Evolutionary conservation across 176 grass and related monocot genomes (phyloP), one percentile per base, ranked within the genome.

Genomic region (Eragrostis nindensis): DNA sequence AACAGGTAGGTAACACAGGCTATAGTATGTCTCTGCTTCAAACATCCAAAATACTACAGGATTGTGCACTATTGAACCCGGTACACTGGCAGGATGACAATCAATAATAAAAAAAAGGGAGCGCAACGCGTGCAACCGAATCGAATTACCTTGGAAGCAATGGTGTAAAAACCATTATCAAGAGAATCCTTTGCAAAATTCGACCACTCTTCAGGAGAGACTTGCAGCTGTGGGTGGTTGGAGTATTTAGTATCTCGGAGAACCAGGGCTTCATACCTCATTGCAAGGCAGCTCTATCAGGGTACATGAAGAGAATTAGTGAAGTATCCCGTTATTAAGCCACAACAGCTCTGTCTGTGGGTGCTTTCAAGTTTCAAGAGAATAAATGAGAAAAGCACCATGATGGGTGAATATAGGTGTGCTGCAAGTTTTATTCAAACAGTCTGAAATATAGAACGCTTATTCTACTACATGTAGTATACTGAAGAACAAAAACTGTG

Each of bases 141-240:
- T 12, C 0, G 0, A 80, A 29, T 3, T 84, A 91, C 92, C 95
- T 89, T 92, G 66, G 89, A 81, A 44, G 95, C 83, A 75, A 94
- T 82, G 57, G 88, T 64, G 60, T 94, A 98, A 71, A 94, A 93
- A 5, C 90, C 90, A 87, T 94, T 98, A 72, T 93, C 71, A 83
- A 94, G 77, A 80, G 78, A 92, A 55, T 98, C 92, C 59, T 92
- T 94, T n/a, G 88, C 92, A 63, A 94, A 94, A 70, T 87, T 92
- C 21, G 86, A 19, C 95, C 92, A 94, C 70, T 98, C 95, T 47
- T 94, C 56, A 41, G 63, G 71, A 5, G 84, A 87, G 44, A 98
- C 86, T 72, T 68, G 39, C 61, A 94, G 36, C 40, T 89, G 53
- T 47, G 71, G 55, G 54, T 84, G 29, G 25, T 71, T 8, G 1